These are phyloP conservation scores for Cardiospermum halicacabum DNA, from an alignment of 345 rosid genomes.

Conservation along the genomic window DNA sequence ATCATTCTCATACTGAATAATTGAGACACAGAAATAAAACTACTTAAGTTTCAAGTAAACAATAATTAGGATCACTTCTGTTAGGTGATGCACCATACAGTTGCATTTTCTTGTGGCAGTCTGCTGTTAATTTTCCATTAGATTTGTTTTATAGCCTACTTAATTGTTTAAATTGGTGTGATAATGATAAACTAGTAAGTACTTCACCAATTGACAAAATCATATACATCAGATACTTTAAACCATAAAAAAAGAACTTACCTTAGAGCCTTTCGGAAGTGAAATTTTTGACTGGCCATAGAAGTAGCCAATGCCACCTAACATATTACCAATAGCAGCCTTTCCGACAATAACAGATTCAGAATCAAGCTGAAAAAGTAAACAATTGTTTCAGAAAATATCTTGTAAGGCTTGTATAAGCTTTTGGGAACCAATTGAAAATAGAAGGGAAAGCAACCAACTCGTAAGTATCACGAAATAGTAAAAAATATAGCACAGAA, in stretches of 20 bases:
- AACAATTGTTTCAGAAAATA: slow-evolving; percentile 10
- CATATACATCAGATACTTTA: neutral
- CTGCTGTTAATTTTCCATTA: neutral
- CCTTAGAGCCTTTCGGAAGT: slow-evolving; percentile 44
- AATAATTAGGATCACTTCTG: neutral
- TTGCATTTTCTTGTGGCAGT: neutral
- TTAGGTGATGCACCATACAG: neutral
- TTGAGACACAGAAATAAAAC: neutral
- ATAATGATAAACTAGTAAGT: slow-evolving; percentile 2
- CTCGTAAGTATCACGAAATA: neutral
- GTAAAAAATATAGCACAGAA: neutral
- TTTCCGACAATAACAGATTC: slow-evolving; percentile 62
- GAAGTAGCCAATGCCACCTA: slow-evolving; percentile 95
- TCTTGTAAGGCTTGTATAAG: neutral
- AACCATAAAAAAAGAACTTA: slow-evolving; percentile 33
- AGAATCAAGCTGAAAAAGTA: slow-evolving; percentile 54
- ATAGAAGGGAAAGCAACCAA: neutral
- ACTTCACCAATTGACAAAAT: neutral
- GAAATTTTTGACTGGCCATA: slow-evolving; percentile 85
- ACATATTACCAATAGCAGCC: slow-evolving; percentile 78
- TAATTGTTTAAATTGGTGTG: neutral
- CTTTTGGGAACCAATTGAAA: neutral
- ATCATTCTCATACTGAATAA: neutral
- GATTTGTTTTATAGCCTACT: neutral
- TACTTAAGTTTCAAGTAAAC: neutral